Evolutionary conservation across 257 asterid species (phyloP), one percentile per base, ranked within the genome.

Genomic region (Plantago elongata): DNA sequence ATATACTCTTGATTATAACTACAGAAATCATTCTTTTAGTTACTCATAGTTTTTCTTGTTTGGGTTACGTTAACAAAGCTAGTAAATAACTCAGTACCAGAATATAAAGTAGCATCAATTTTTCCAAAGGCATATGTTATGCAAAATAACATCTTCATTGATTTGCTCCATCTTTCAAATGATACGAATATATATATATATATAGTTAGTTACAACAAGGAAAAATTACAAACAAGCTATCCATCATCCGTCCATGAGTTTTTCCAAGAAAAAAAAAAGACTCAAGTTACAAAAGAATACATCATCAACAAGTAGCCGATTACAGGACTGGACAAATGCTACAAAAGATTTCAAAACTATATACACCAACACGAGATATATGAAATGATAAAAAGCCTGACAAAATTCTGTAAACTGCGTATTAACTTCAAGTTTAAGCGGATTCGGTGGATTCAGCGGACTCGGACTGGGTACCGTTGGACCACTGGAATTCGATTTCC

Each of bases 401-500:
- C 38, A 58, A 64, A 29, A 63, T 66, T 57, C 60, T 50, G 62
- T 61, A 67, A 54, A 27, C 51, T 48, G 45, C 30, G 67, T 49
- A 34, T 62, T 54, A 46, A 37, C 40, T 69, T 54, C 51, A 11
- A 18, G 2, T 22, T 22, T 22, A 22, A 22, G 27, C 27, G n/a
- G 15, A 14, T 51, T 60, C 61, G 9, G 17, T 18, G 16, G 50
- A 44, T 51, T 60, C 61, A 12, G 17, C 38, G 16, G 50, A 44
- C 60, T 56, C 43, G 10, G 51, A 11, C 60, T 47, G 56, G 11
- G 17, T 37, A 34, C 51, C 30, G 61, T 85, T 85, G 55, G 96
- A 91, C 98, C 98, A 91, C 66, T 83, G 96, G 74, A 91, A 85
- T 75, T 91, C 98, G 50, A 91, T 91, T 77, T 91, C 98, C 81